These are phyloP conservation scores for Globisporangium nunn DNA, from an alignment of 352 stramenopile genomes.

Conservation along the genomic window DNA sequence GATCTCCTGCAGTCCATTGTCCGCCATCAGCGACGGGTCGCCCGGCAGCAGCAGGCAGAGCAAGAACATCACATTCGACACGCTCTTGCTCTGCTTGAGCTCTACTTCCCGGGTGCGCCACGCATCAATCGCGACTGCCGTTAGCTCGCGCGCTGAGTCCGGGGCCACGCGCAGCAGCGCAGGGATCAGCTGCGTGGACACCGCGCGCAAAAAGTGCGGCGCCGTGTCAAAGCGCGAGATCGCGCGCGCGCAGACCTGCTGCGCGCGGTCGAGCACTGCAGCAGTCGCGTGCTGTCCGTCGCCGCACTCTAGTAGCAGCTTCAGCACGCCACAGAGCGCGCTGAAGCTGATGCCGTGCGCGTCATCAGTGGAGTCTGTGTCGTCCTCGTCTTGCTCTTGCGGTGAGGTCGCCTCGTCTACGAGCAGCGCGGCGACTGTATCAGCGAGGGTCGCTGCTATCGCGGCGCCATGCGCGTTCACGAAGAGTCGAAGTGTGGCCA, in stretches of 20 bases:
- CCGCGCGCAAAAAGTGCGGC: constrained; percentile 39
- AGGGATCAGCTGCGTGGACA: constrained; percentile 42
- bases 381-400: background rate
- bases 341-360: constrained; percentile 22
- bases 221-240: constrained; percentile 28
- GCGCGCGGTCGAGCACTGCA: constrained; percentile 10
- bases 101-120: constrained; percentile 10
- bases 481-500: constrained; percentile 22
- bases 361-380: constrained; percentile 3
- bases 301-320: constrained; percentile 25
- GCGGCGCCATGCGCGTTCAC: constrained; percentile 3
- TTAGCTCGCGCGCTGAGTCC: constrained; percentile 11
- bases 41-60: constrained; percentile 51
- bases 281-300: background rate
- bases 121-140: constrained; percentile 16
- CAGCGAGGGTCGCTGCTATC: constrained; percentile 9
- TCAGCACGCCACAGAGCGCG: constrained; percentile 40
- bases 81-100: constrained; percentile 6
- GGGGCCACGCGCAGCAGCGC: constrained; percentile 18
- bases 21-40: constrained; percentile 30
- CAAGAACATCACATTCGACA: constrained; percentile 54
- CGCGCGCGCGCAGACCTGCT: constrained; percentile 31
- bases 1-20: constrained; percentile 34
- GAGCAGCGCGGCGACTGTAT: constrained; percentile 7
- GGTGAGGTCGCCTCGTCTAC: background rate